Evolutionary conservation across 1,284 basidiomycete genomes (phyloP).

Genomic region (Cryptococcus sp.): DNA sequence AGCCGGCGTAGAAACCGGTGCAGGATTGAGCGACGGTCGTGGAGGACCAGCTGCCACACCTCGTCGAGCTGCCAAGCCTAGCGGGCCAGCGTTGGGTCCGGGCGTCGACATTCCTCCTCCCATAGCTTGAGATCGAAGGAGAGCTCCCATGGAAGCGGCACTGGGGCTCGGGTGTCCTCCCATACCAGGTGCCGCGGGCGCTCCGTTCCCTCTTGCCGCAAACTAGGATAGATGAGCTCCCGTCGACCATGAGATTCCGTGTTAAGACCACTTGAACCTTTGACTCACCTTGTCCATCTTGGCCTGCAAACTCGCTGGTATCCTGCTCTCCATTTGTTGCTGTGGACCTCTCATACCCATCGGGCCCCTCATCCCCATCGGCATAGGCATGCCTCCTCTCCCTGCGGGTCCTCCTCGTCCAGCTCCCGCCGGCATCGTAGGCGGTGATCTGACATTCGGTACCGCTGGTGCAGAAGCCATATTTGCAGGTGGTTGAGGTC

Average conservation of each 20-base stretch:
- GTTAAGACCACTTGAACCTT: not conserved
- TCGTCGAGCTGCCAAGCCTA: conserved; percentile 41
- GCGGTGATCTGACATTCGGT: conserved; percentile 6
- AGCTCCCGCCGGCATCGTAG: not conserved
- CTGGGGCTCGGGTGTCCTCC: conserved; percentile 23
- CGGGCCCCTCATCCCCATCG: conserved; percentile 31
- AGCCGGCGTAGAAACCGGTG: conserved; percentile 19
- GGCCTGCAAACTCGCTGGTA: conserved; percentile 83
- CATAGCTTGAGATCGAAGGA: conserved; percentile 39
- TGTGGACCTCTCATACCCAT: conserved; percentile 29
- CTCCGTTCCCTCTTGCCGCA: conserved; percentile 25
- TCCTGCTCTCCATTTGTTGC: conserved; percentile 36
- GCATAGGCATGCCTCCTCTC: conserved; percentile 23
- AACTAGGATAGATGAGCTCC: too few species aligned
- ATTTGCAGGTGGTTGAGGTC: conserved; percentile 8
- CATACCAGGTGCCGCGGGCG: conserved; percentile 16
- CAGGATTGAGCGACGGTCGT: conserved; percentile 30
- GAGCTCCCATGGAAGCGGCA: conserved; percentile 40
- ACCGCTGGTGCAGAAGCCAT: conserved; percentile 14
- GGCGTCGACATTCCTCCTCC: conserved; percentile 9
- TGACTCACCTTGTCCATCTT: conserved; percentile 67
- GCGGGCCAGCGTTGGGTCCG: conserved; percentile 38
- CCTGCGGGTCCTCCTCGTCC: conserved; percentile 5
- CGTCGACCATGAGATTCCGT: conserved; percentile 7
- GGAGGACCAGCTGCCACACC: conserved; percentile 29